Evolutionary conservation across 176 grass and related monocot species (phyloP).

Genomic region (Typha latifolia): DNA sequence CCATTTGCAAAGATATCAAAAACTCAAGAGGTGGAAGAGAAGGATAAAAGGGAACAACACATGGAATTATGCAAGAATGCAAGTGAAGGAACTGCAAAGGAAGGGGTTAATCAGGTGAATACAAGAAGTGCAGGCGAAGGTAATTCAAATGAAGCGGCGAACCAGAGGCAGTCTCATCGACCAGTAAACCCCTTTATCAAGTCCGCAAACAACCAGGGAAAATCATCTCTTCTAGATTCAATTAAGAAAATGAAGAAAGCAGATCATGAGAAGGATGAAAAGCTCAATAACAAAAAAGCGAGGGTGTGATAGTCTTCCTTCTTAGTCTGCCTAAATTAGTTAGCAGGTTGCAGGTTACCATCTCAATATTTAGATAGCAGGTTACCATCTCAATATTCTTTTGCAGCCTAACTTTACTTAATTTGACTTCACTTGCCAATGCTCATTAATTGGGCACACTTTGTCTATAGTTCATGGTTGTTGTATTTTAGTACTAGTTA

Average conservation of each 20-base stretch:
- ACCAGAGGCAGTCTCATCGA: conserved; percentile 12
- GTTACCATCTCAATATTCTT: background rate
- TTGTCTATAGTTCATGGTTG: background rate
- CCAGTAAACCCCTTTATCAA: conserved; percentile 62
- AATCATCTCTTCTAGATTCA: conserved; percentile 49
- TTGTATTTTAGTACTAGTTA: background rate
- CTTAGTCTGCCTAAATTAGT: background rate
- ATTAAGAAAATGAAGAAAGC: conserved; percentile 56
- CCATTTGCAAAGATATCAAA: conserved; percentile 24
- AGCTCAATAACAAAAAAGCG: conserved; percentile 26
- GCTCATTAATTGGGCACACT: background rate
- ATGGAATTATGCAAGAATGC: conserved; percentile 3
- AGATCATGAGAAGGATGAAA: conserved; percentile 31
- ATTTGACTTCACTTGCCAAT: background rate
- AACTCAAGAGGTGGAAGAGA: conserved; percentile 7
- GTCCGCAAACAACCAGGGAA: conserved; percentile 34
- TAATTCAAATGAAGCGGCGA: background rate
- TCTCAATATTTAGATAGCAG: background rate
- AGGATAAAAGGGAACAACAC: conserved; percentile 14
- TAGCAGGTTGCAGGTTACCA: background rate
- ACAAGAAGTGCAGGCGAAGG: background rate
- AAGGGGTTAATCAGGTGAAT: conserved; percentile 3
- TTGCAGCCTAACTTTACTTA: background rate
- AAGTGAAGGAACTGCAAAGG: conserved; percentile 3
- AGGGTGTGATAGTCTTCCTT: conserved; percentile 1